Base-by-base conservation (phyloP, 2,329 filamentous ascomycete species). In the Onygena corvina region DNA sequence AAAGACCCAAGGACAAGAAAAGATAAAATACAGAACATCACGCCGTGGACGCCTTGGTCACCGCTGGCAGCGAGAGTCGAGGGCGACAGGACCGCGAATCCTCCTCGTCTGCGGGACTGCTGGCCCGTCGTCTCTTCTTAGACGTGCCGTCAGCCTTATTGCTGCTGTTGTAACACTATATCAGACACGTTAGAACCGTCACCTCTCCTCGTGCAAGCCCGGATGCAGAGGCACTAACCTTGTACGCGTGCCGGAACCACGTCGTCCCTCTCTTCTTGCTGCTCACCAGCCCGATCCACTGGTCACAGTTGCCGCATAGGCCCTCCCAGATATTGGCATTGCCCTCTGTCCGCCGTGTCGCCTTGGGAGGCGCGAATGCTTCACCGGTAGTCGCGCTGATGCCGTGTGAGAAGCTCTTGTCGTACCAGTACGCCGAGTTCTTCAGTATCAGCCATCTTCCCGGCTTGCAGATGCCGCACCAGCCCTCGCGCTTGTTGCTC, bases 201-300 rank as follows among this genome's bases (percentile, higher is more conserved):
- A 16, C 21, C n/a, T n/a, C n/a, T n/a, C n/a, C n/a, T n/a, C n/a
- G n/a, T n/a, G 7, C 9, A 35, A 16, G 18, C 14, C 33, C 12
- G 16, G n/a, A 21, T 38, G 16, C 12, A 3, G 29, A 42, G 5
- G 14, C 11, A 21, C 49, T 47, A 18, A 85, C 83, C 76, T 90
- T 92, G 71, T 92, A 92, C 42, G 86, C 85, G 66, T 93, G 86
- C 56, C 86, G 75, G 66, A 90, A 93, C 85, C 86, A 93, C 2
- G 86, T 89, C 1, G 86, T 93, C n/a, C 85, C 85, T 70, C 90
- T 89, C 72, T 90, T 90, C 70, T 90, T 90, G 64, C 81, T 87
- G 68, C 83, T 89, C 35, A 60, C 56, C 12, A 63, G 50, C 20
- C 59, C 56, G 33, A 62, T 58, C 61, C 61, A 64, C 27, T 58